Evolutionary conservation across 805 yeast genomes (phyloP), one percentile per base, ranked within the genome.

Genomic region (Teunomyces pallodes): DNA sequence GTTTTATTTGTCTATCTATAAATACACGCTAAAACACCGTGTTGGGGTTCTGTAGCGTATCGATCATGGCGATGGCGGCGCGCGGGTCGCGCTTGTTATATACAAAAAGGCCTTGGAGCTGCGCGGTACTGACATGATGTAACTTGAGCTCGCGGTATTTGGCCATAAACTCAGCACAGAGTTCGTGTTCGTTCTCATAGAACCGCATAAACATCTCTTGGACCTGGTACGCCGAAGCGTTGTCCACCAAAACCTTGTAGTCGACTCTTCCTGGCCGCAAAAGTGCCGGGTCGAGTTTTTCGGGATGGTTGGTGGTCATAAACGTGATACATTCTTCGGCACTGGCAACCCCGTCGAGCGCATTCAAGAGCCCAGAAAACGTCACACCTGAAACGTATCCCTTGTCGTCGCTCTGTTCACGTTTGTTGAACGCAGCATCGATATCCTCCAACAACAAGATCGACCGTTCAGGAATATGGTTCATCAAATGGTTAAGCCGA

Each of bases 271-370:
- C 99, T 0, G 99, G 99, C 54, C 99, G 78, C 64, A 94, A 70
- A 39, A 94, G 77, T 0, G 99, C 99, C 1, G 97, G 90, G 60
- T 94, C 99, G 33, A 94, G 73, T 53, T 82, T 82, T 53, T 94
- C 98, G 0, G 97, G 97, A 61, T 94, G 99, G 66, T 94, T 94
- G 16, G 99, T 92, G 16, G 99, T 94, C 99, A 94, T 94, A 67
- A 94, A 94, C 0, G 97, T 92, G 30, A 94, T 77, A 41, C 96
- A 86, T 62, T 94, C 98, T 62, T 94, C 99, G 1, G 97, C 96
- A 27, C 96, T 88, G 3, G 98, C 94, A 13, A 94, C 98, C 42
- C 99, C 99, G 65, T 94, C 99, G 42, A 94, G 74, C 0, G 99
- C 96, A 63, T 94, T 94, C 50, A 94, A 71, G 41, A 94, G 74